A percentile compares a stretch with the other conserved stretches of the same genome.
Conservation (phyloP, 805 yeast species). For the Wickerhamiella slavikovae region DNA sequence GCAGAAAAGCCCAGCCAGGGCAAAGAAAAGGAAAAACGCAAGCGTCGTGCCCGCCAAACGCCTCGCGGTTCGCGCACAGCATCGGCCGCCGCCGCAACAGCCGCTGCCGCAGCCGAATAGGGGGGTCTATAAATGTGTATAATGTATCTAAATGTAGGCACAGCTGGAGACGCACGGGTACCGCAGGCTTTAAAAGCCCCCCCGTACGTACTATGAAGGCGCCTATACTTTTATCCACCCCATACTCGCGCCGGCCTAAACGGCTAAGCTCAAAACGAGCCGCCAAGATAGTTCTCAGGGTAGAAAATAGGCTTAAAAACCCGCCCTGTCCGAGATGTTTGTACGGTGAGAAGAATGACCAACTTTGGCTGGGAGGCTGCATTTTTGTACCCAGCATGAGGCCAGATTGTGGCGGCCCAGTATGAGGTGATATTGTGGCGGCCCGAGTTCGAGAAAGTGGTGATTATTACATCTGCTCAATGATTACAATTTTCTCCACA, state of each 20-base stretch:
- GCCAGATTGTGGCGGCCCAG: too few relatives aligned
- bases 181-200: neutral
- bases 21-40: neutral
- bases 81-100: too few relatives aligned
- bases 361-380: too few relatives aligned
- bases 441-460: neutral
- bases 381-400: too few relatives aligned
- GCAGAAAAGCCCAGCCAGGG: neutral
- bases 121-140: too few relatives aligned
- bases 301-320: too few relatives aligned
- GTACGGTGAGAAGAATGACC: too few relatives aligned
- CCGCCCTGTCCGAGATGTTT: too few relatives aligned
- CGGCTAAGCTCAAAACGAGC: slow-evolving; percentile 5
- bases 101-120: too few relatives aligned
- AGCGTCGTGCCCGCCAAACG: neutral
- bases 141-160: slow-evolving; percentile 3
- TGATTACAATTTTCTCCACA: neutral
- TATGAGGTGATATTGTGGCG: too few relatives aligned
- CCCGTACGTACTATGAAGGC: slow-evolving; percentile 5
- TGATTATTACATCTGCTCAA: neutral
- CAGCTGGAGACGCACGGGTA: slow-evolving; percentile 4
- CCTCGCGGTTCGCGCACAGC: too few relatives aligned
- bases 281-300: neutral
- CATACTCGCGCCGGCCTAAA: neutral
- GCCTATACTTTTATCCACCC: slow-evolving; percentile 2